Evolutionary conservation across 768 basidiomycete genomes (phyloP), one percentile per base, ranked within the genome.

Genomic region (Podaxis sp.): DNA sequence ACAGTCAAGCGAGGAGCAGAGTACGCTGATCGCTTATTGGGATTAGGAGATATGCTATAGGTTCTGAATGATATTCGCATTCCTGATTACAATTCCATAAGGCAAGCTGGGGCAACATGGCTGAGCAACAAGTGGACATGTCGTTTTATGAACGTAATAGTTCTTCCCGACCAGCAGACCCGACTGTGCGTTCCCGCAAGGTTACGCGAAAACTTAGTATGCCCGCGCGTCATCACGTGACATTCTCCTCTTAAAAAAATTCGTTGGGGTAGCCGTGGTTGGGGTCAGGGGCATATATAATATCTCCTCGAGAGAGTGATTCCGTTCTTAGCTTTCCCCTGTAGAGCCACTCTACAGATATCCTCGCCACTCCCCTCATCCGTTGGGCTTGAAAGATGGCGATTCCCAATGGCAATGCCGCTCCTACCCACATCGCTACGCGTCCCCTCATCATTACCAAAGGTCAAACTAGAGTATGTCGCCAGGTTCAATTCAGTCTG

Each of bases 381-480:
- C 52, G 56, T 55, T 60, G 66, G 56, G 40, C 38, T 44, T 26
- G 40, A 62, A 75, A 66, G 69, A 81, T 80, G 79, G 74, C 77
- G 72, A 73, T 74, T 64, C 64, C 73, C 64, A 79, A 78, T 65
- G 78, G 76, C 69, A 68, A 76, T 60, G 75, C 77, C 67, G 66
- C 73, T 64, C 65, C 70, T 60, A 64, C 68, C 60, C 66, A 75
- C 65, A 84, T 82, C 66, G 68, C 77, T 63, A 80, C 77, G 67
- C 80, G 84, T 66, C 83, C 84, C 60, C 70, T 85, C 69, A 77
- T 83, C 64, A 67, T 84, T 49, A 71, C 80, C 44, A 69, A 76
- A 38, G 82, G 80, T 54, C 76, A 80, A 74, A 77, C 80, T 80
- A 82, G 83, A 82, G 84, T 85, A 63, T 58, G 81, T 79, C 33